Percentiles rank a stretch among this genome's conserved stretches.
Evolutionary conservation across 148 eudicot species (phyloP).

Genomic region (Camellia granthamiana): DNA sequence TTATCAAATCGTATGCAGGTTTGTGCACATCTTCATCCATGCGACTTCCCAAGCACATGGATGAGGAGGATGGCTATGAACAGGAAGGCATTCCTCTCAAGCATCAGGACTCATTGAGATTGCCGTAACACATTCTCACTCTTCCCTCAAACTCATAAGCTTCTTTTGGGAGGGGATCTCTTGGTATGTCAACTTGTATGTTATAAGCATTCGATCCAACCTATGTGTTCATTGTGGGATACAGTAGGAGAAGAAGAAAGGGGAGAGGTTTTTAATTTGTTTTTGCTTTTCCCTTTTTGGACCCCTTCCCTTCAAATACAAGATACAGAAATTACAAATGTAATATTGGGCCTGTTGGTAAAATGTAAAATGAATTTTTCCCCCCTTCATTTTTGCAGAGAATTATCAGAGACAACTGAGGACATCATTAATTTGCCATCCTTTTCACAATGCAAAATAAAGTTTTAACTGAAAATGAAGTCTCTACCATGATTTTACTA

Average conservation of each 20-base stretch:
- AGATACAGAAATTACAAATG: conserved; percentile 9
- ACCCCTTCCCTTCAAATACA: conserved; percentile 3
- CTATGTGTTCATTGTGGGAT: not conserved
- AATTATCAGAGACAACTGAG: not conserved
- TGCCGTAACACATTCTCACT: conserved; percentile 20
- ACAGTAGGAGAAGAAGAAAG: conserved; percentile 3
- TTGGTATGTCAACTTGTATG: conserved; percentile 10
- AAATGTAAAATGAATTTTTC: conserved; percentile 4
- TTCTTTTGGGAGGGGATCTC: conserved; percentile 7
- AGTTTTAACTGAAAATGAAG: too few species aligned
- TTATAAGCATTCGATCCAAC: conserved; percentile 13
- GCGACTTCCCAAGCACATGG: conserved; percentile 52
- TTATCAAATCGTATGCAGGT: conserved; percentile 31
- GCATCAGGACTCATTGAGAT: conserved; percentile 59
- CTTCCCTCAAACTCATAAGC: not conserved
- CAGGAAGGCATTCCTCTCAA: conserved; percentile 76
- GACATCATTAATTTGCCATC: too few species aligned
- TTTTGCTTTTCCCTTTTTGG: not conserved
- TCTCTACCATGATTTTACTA: too few species aligned
- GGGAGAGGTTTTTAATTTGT: not conserved
- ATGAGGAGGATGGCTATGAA: conserved; percentile 61
- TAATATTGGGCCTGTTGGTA: conserved; percentile 13
- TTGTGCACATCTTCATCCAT: conserved; percentile 41
- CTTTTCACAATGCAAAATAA: too few species aligned
- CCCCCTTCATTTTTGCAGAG: not conserved